Percentiles rank a stretch among this genome's conserved stretches.
Conservation (phyloP, 2,329 filamentous ascomycete species). For the Fusarium sp. region DNA sequence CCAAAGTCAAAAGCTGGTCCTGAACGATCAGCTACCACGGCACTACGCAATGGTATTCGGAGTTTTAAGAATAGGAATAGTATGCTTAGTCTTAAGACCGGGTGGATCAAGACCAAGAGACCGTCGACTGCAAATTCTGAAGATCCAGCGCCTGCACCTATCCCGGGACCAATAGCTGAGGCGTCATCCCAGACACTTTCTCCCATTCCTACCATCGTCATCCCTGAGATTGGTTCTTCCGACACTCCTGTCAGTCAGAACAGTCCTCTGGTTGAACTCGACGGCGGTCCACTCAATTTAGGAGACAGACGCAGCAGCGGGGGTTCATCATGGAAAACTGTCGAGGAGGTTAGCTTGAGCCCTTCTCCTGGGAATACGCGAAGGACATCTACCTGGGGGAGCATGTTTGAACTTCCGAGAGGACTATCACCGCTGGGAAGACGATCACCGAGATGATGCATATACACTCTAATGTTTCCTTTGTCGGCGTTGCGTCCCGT, state of each 20-base stretch:
- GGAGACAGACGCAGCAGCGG: slow-evolving; percentile 32
- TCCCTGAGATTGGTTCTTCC: slow-evolving; percentile 18
- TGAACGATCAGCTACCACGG: slow-evolving; percentile 18
- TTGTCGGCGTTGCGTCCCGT: neutral
- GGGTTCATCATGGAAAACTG: slow-evolving; percentile 19
- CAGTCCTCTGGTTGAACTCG: slow-evolving; percentile 12
- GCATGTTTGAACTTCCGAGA: slow-evolving; percentile 20
- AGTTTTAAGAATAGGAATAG: slow-evolving; percentile 44
- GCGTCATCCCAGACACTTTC: slow-evolving; percentile 1
- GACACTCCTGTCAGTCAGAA: slow-evolving; percentile 7
- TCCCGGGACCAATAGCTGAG: slow-evolving; percentile 1
- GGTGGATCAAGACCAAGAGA: slow-evolving; percentile 49
- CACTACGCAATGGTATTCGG: slow-evolving; percentile 42
- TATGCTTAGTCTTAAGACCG: slow-evolving; percentile 46
- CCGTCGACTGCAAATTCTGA: slow-evolving; percentile 4
- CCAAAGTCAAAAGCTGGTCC: slow-evolving; percentile 12
- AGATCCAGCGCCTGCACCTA: neutral
- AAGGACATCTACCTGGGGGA: slow-evolving; percentile 18
- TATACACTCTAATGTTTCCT: neutral
- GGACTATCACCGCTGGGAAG: slow-evolving; percentile 7
- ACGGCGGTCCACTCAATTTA: neutral
- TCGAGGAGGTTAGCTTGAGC: slow-evolving; percentile 22
- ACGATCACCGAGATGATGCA: neutral
- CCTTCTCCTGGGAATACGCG: slow-evolving; percentile 6
- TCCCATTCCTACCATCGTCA: slow-evolving; percentile 1